Evolutionary conservation across 805 yeast genomes (phyloP).

Genomic region (Lipomyces spencermartinsiae): DNA sequence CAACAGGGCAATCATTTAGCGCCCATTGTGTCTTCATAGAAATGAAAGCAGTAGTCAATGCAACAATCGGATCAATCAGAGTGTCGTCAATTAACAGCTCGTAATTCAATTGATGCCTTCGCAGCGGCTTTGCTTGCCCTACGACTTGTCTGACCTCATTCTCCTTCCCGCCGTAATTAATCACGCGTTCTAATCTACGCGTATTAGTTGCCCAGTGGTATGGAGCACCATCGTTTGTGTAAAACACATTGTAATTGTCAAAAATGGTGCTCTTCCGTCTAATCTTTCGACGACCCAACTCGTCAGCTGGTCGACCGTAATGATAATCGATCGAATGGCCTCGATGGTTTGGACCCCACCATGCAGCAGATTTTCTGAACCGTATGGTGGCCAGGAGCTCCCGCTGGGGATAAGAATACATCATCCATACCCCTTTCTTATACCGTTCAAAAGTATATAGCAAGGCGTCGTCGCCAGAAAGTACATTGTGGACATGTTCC

Average conservation of each 20-base stretch:
- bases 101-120: slow-evolving; percentile 66
- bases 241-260: slow-evolving; percentile 57
- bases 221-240: slow-evolving; percentile 58
- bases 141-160: slow-evolving; percentile 62
- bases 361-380: slow-evolving; percentile 14
- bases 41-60: slow-evolving; percentile 64
- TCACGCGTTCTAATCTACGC: slow-evolving; percentile 57
- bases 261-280: slow-evolving; percentile 31
- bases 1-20: slow-evolving; percentile 31
- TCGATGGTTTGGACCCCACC: slow-evolving; percentile 29
- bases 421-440: slow-evolving; percentile 22
- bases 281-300: slow-evolving; percentile 23
- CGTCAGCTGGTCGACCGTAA: slow-evolving; percentile 8
- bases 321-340: slow-evolving; percentile 27
- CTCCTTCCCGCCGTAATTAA: slow-evolving; percentile 62
- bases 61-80: slow-evolving; percentile 57
- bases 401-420: slow-evolving; percentile 33
- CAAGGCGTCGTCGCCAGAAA: slow-evolving; percentile 14
- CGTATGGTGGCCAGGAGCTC: slow-evolving; percentile 28
- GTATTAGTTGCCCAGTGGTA: slow-evolving; percentile 64
- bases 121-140: slow-evolving; percentile 61
- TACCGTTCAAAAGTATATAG: slow-evolving; percentile 31
- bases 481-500: slow-evolving; percentile 29
- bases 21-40: slow-evolving; percentile 76
- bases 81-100: slow-evolving; percentile 59